Conservation (phyloP, 352 stramenopile species). For the Phytophthora agathidicida region DNA sequence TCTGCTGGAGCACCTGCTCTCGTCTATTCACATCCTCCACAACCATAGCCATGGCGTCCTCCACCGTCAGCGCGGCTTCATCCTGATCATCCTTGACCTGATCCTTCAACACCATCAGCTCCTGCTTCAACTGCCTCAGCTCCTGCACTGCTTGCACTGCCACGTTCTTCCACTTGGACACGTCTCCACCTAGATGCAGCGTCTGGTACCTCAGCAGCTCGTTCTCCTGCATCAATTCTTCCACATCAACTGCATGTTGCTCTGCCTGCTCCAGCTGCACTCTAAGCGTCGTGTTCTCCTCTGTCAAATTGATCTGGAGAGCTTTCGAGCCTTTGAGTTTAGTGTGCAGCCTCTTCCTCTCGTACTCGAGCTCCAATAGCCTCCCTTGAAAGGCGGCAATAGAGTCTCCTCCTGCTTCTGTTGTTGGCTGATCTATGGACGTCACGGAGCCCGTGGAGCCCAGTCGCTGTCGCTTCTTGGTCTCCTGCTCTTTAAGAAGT, state of each 20-base stretch:
- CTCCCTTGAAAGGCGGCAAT: constrained; percentile 58
- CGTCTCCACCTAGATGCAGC: constrained; percentile 44
- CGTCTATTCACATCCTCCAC: constrained; percentile 49
- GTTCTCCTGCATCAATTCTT: constrained; percentile 62
- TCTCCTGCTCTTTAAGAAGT: constrained; percentile 57
- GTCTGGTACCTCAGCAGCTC: constrained; percentile 67
- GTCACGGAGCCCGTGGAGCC: constrained; percentile 14
- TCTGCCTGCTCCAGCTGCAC: constrained; percentile 58
- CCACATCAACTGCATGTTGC: constrained; percentile 51
- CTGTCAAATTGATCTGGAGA: constrained; percentile 67
- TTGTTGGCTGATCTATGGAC: neutral
- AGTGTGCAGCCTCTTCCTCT: constrained; percentile 66
- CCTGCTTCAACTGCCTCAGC: constrained; percentile 36
- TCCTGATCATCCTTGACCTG: constrained; percentile 47
- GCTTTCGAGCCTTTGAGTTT: constrained; percentile 62
- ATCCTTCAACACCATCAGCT: constrained; percentile 49
- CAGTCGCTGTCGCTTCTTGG: constrained; percentile 35
- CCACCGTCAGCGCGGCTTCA: constrained; percentile 37
- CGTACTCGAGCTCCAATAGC: constrained; percentile 73
- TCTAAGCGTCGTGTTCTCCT: constrained; percentile 70
- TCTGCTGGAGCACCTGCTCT: constrained; percentile 67
- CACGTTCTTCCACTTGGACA: constrained; percentile 50
- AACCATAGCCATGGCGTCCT: constrained; percentile 50
- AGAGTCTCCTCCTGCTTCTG: constrained; percentile 18
- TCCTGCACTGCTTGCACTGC: constrained; percentile 34